Percentiles rank a stretch among this genome's conserved stretches.
Conservation (phyloP, 2,329 filamentous ascomycete genomes). For the Microsporum canis region DNA sequence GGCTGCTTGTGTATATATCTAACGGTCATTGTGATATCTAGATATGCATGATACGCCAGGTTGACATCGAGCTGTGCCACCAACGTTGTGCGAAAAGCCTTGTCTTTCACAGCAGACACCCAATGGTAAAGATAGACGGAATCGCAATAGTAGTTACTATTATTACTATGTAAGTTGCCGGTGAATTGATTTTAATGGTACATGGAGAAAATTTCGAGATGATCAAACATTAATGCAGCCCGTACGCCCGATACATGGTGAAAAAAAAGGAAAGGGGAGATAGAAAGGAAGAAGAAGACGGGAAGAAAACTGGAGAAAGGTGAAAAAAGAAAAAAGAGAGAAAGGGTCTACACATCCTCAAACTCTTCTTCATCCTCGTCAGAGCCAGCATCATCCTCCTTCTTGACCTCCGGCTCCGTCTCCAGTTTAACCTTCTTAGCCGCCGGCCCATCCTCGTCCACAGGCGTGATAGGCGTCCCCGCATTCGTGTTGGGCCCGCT, state of each 20-base stretch:
- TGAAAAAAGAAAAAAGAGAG: neutral
- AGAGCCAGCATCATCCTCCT: constrained; percentile 23
- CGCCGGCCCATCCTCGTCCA: constrained; percentile 29
- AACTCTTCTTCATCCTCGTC: constrained; percentile 38
- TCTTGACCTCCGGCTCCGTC: constrained; percentile 24
- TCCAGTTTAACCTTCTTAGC: constrained; percentile 40
- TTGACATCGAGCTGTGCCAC: neutral
- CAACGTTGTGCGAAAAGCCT: no score
- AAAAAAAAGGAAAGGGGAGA: neutral
- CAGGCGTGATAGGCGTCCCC: constrained; percentile 28
- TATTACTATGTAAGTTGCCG: neutral
- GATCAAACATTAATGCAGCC: neutral
- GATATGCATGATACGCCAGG: neutral
- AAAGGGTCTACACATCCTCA: constrained; percentile 28
- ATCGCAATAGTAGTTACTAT: neutral
- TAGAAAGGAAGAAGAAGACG: neutral
- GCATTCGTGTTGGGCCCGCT: constrained; percentile 29
- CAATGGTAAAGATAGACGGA: neutral
- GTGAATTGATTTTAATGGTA: neutral
- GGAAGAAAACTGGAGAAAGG: neutral
- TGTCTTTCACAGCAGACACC: no score
- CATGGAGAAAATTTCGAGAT: neutral
- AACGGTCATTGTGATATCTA: neutral
- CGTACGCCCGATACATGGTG: neutral
- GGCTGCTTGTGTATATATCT: no score